Evolutionary conservation across 2,329 filamentous ascomycete genomes (phyloP).

Genomic region (Aspergillus amoenus): DNA sequence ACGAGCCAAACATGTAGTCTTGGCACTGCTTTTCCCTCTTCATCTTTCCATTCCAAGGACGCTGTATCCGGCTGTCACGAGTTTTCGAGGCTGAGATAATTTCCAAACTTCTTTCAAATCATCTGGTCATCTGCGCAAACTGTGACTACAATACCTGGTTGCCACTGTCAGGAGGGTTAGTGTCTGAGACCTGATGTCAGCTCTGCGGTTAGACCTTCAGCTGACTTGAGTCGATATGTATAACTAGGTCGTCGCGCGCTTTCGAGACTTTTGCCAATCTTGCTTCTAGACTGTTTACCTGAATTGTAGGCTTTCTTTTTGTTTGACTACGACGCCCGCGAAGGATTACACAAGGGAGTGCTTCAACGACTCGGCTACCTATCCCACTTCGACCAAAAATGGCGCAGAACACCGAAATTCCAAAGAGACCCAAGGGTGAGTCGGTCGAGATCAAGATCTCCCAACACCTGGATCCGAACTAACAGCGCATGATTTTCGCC

Average conservation of each 20-base stretch:
- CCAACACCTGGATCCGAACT: not conserved
- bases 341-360: not conserved
- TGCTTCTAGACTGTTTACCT: not conserved
- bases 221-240: slow-evolving; percentile 5
- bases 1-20: slow-evolving; percentile 10
- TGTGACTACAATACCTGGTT: not conserved
- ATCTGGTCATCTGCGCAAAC: not conserved
- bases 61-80: not conserved
- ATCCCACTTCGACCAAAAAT: slow-evolving; percentile 23
- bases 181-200: slow-evolving; percentile 8
- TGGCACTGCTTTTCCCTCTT: slow-evolving; percentile 8
- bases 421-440: slow-evolving; percentile 44
- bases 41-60: not conserved
- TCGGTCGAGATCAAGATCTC: not conserved
- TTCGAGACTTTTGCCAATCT: not conserved
- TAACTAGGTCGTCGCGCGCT: slow-evolving; percentile 3
- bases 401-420: slow-evolving; percentile 33
- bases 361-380: not conserved
- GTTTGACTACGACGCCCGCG: not conserved
- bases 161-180: slow-evolving; percentile 11
- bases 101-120: not conserved
- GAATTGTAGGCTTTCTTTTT: not conserved
- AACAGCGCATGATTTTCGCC: not conserved
- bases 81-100: slow-evolving; percentile 6
- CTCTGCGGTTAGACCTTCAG: slow-evolving; percentile 8